Base-by-base conservation (phyloP, 805 yeast genomes). In the Brettanomyces naardenensis region DNA sequence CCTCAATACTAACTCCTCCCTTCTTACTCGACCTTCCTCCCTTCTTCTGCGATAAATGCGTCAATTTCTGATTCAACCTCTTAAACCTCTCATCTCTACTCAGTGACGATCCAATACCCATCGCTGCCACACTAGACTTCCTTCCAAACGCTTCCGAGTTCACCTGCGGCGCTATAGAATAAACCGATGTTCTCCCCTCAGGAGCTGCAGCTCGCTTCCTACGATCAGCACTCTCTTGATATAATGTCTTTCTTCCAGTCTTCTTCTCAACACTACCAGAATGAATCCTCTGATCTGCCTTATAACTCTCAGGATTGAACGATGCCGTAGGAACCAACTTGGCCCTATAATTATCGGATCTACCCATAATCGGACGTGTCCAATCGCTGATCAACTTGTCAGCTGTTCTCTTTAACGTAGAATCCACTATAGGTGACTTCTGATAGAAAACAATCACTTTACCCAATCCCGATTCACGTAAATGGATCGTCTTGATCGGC, bases 331-430 rank as follows among this genome's bases (percentile, higher is more conserved):
- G 73, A 43, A 90, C 80, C 44, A 76, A 69, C 62, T 85, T 79
- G 61, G 90, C 96, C 59, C 92, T 79, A 66, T 89, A 90, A 51
- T 89, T 87, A 61, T 90, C 97, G 3, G 94, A 81, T 43, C 95
- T 81, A 48, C 95, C 95, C 71, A 92, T 85, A 44, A 92, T 87
- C 32, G 98, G 98, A 62, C 98, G 76, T 6, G 97, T 90, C 99
- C 99, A 92, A 58, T 88, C 95, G 19, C 95, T 95, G 47, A 92
- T 82, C 43, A 92, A 66, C 55, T 78, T 78, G 54, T 92, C 97
- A 5, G 95, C 97, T 28, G 80, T 70, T 56, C 94, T 79, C 58
- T 90, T 88, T 55, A 92, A 73, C 31, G 73, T 68, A 25, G 87
- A 82, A 60, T 94, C 97, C 13, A 95, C 95, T 52, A 90, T 75